Evolutionary conservation across 2,329 filamentous ascomycete species (phyloP), one percentile per base, ranked within the genome.

Genomic region (Cercospora canescens): DNA sequence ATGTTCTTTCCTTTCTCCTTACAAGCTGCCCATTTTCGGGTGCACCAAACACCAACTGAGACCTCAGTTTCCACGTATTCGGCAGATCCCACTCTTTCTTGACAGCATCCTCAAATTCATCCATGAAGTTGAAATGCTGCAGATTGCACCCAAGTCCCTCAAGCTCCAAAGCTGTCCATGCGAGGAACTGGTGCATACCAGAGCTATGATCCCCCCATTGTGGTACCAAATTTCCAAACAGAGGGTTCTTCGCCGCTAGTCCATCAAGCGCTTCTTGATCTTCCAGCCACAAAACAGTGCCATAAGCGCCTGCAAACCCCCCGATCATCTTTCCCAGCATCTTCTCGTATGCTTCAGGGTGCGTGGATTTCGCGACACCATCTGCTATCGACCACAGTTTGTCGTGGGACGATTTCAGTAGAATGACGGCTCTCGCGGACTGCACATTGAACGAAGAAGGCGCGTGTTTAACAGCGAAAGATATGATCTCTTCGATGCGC

Each of bases 371-470:
- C 65, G 93, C 84, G 58, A 85, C 80, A 24, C 89, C 86, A 67
- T 83, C 80, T 63, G 87, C 85, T 64, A 92, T 83, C 78, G 54
- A 52, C 94, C 93, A 97, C 71, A 96, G 87, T 81, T 90, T 90
- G 73, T 93, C 88, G 83, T 97, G 93, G 79, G 96, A 91, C 68
- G 85, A 86, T 75, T 90, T 89, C 74, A 94, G 85, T 56, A 97
- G 87, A 60, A 97, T 85, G 56, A 96, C 86, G 65, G 90, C 82
- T 67, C 94, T 89, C 72, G 91, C 90, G 73, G 87, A 88, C 83
- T 96, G 93, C 50, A 88, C 90, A 87, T 97, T 97, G 89, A 96
- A 97, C 69, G 89, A 89, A 59, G 88, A 91, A 54, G 93, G 93
- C 1, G 89, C 84, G 79, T 93, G 85, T 66, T 87, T 83, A 70